Conservation (phyloP, 345 rosid genomes). For the Raphanus raphanistrum region DNA sequence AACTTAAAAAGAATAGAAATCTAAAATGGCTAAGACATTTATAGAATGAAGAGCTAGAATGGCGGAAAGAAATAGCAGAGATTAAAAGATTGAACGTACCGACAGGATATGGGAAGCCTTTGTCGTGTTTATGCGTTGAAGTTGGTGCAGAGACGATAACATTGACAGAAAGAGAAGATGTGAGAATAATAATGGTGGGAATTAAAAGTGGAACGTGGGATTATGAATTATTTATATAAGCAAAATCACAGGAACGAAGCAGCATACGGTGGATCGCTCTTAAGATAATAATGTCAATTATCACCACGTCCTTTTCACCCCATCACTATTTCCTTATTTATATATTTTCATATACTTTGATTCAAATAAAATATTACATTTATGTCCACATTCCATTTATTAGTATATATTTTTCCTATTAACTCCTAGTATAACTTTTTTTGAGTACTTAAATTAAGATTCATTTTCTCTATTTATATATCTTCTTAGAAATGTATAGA, state of each 20-base stretch:
- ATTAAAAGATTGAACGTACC: constrained; percentile 14
- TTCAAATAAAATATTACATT: neutral
- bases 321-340: neutral
- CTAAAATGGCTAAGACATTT: constrained; percentile 15
- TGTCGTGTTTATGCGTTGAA: constrained; percentile 35
- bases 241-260: neutral
- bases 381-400: neutral
- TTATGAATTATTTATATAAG: constrained; percentile 24
- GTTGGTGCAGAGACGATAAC: constrained; percentile 38
- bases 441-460: neutral
- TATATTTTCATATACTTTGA: neutral
- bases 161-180: constrained; percentile 9
- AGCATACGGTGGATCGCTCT: constrained; percentile 9
- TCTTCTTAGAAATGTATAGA: neutral
- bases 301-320: constrained; percentile 22
- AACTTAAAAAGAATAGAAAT: neutral
- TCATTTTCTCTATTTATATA: neutral
- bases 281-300: constrained; percentile 30
- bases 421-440: neutral
- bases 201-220: constrained; percentile 11
- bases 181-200: constrained; percentile 10
- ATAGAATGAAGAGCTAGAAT: constrained; percentile 1
- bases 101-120: constrained; percentile 19
- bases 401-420: neutral
- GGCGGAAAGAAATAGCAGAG: neutral